Conservation (phyloP, 257 asterid genomes). For the Solanum phureja region DNA sequence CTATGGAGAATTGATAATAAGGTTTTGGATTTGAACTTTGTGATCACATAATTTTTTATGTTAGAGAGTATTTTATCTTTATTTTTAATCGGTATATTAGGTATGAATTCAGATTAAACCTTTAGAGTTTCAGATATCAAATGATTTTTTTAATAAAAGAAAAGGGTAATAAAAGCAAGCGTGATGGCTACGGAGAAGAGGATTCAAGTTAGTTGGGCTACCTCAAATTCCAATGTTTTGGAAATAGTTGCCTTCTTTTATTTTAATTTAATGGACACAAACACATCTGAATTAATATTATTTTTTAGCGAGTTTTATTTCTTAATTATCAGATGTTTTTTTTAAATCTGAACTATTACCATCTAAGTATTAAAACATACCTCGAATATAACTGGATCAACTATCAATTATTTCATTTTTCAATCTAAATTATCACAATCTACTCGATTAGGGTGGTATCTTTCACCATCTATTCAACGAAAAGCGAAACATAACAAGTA, state of each 20-base stretch:
- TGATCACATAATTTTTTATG: background rate
- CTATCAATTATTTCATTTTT: background rate
- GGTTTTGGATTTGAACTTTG: background rate
- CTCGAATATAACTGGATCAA: background rate
- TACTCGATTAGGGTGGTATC: accelerated
- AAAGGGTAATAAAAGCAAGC: background rate
- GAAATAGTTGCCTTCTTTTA: background rate
- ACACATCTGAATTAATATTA: background rate
- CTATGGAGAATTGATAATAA: background rate
- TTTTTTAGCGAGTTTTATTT: background rate
- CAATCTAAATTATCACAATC: background rate
- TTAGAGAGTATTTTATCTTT: background rate
- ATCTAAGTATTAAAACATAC: too few relatives aligned
- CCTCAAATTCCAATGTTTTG: background rate
- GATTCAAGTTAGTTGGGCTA: background rate
- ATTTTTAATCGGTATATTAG: background rate
- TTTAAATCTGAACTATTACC: accelerated
- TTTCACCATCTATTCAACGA: background rate
- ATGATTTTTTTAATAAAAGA: background rate
- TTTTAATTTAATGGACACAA: accelerated
- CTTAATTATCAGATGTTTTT: background rate
- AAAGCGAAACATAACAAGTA: background rate
- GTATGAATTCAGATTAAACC: background rate
- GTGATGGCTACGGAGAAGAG: background rate
- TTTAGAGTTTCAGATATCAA: background rate